Evolutionary conservation across 805 yeast species (phyloP), one percentile per base, ranked within the genome.

Genomic region (Candida sithepensis): DNA sequence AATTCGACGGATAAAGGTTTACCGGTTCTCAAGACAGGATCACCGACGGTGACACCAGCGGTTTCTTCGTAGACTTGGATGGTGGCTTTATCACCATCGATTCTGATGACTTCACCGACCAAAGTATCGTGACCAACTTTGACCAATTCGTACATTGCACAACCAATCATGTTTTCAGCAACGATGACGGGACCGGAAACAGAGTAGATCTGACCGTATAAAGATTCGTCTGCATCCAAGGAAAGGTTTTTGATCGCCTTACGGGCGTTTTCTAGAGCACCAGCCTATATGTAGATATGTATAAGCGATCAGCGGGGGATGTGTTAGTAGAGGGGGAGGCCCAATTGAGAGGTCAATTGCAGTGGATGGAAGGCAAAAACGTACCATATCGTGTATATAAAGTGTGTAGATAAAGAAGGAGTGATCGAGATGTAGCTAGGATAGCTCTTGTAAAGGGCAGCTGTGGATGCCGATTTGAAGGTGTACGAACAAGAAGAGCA

Each of bases 11-110:
- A 90, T 59, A 94, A 77, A n/a, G 99, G 99, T 71, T 94, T 90
- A 55, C 99, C 99, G 6, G 99, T 94, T 75, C 99, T 85, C 63
- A 88, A 74, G 45, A 94, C 99, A 2, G 99, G 99, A 68, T 94
- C 99, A 63, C 99, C 99, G 41, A 94, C 98, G 41, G 97, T 92
- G 49, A 94, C 94, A 74, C 99, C 99, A 1, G 98, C 96, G 41
- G 99, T 94, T 72, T 94, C 99, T 75, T 94, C 99, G 70, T 94
- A 94, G 48, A 94, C 99, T 78, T 94, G 99, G 62, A 94, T 89
- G 42, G 99, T 94, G 50, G 97, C 97, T 72, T 91, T 92, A 68
- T 94, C 99, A 55, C 83, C 95, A 64, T 84, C 94, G 57, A 94
- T 92, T 77, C 99, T 85, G 70, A 94, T 94, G 56, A 94, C 97